phyloP scores from a whole-genome alignment of 2,329 filamentous ascomycete genomes.

The Neurospora sp. region DNA sequence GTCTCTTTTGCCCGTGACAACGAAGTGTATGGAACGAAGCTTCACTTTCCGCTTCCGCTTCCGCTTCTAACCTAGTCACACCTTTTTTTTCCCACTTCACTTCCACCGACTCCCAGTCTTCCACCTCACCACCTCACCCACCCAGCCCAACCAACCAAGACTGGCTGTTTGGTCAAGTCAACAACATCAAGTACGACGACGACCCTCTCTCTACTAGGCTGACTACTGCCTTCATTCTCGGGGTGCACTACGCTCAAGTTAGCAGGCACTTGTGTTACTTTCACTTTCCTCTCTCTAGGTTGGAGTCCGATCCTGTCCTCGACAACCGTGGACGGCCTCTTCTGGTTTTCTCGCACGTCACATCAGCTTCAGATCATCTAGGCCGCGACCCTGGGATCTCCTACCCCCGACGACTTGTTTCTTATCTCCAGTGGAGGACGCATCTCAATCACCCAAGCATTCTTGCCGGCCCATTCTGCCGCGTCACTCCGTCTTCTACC shows the following conservation, averaged over 20 bases:
- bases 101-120: neutral
- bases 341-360: neutral
- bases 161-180: neutral
- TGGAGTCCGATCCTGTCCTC: neutral
- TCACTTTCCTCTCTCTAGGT: neutral
- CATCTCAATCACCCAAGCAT: neutral
- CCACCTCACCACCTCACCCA: neutral
- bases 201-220: neutral
- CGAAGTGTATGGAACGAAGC: neutral
- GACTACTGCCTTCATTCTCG: neutral
- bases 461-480: neutral
- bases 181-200: neutral
- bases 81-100: neutral
- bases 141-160: neutral
- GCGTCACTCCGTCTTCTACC: neutral
- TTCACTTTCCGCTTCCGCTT: neutral
- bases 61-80: neutral
- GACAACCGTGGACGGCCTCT: neutral
- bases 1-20: neutral
- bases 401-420: neutral
- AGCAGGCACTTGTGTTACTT: neutral
- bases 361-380: neutral
- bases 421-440: neutral
- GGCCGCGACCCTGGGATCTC: neutral
- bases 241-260: neutral